Conservation (phyloP, 176 grass and related monocot genomes). For the Oryza officinalis region DNA sequence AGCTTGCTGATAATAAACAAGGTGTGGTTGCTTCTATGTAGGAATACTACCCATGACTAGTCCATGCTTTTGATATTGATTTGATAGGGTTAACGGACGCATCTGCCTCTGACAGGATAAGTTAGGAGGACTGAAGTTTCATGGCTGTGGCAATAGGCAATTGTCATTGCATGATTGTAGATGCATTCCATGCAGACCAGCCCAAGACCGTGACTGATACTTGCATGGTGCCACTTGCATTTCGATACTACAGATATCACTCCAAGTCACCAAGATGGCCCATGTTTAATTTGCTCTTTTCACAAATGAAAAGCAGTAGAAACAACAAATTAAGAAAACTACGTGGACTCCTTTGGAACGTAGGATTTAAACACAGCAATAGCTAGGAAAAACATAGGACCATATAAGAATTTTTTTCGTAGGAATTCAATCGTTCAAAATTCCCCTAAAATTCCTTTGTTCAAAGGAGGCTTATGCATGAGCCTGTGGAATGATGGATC, state of each 20-base stretch:
- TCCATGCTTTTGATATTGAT: background rate
- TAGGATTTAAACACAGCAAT: too few relatives aligned
- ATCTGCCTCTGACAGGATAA: background rate
- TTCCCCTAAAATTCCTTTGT: too few relatives aligned
- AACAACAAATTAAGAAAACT: background rate
- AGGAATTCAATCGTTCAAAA: too few relatives aligned
- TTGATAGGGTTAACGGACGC: background rate
- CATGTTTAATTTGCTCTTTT: background rate
- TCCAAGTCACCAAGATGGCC: background rate
- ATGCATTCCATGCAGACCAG: background rate
- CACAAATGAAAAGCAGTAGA: background rate
- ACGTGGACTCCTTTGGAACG: too few relatives aligned
- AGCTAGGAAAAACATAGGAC: too few relatives aligned
- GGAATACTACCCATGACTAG: background rate
- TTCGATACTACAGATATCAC: background rate
- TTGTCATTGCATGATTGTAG: background rate
- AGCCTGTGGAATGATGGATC: too few relatives aligned
- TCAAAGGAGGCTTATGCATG: too few relatives aligned
- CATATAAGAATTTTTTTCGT: too few relatives aligned
- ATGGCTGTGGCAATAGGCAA: background rate
- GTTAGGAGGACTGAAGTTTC: conserved; percentile 11
- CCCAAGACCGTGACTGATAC: background rate
- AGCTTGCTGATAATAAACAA: background rate
- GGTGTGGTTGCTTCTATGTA: background rate
- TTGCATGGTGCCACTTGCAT: background rate